Evolutionary conservation across 202 grass and related monocot genomes (phyloP).

Genomic region (Carex sylvatica): DNA sequence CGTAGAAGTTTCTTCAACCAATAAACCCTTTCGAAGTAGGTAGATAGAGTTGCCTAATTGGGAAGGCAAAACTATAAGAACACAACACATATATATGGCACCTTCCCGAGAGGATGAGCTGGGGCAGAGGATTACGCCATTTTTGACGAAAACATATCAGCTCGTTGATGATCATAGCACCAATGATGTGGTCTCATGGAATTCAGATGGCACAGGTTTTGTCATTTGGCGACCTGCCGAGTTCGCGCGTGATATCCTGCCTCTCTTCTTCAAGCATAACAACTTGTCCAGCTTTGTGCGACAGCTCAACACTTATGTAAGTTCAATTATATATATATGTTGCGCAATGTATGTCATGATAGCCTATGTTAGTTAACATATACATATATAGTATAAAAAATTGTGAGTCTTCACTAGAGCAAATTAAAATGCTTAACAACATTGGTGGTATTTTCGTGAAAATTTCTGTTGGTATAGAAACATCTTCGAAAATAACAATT

Average conservation of each 20-base stretch:
- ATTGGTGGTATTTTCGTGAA: no score
- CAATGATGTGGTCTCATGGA: slow-evolving; percentile 70
- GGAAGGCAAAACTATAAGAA: no score
- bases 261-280: slow-evolving; percentile 82
- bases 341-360: no score
- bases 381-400: no score
- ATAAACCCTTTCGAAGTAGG: neutral
- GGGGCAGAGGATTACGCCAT: slow-evolving; percentile 37
- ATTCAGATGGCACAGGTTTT: slow-evolving; percentile 45
- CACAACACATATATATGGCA: neutral
- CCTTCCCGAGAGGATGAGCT: slow-evolving; percentile 20
- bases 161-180: slow-evolving; percentile 61
- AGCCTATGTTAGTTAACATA: no score
- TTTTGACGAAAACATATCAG: slow-evolving; percentile 72
- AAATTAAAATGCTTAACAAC: no score
- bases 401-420: no score
- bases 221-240: slow-evolving; percentile 65
- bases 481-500: no score
- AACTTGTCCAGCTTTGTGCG: slow-evolving; percentile 84
- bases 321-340: slow-evolving; percentile 22
- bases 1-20: neutral
- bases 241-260: slow-evolving; percentile 68
- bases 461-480: no score
- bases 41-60: neutral
- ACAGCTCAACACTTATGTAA: slow-evolving; percentile 91